A percentile compares a stretch with the other conserved stretches of the same genome.
Evolutionary conservation across 2,329 filamentous ascomycete genomes (phyloP).

Genomic region (Xylariaceae sp.): DNA sequence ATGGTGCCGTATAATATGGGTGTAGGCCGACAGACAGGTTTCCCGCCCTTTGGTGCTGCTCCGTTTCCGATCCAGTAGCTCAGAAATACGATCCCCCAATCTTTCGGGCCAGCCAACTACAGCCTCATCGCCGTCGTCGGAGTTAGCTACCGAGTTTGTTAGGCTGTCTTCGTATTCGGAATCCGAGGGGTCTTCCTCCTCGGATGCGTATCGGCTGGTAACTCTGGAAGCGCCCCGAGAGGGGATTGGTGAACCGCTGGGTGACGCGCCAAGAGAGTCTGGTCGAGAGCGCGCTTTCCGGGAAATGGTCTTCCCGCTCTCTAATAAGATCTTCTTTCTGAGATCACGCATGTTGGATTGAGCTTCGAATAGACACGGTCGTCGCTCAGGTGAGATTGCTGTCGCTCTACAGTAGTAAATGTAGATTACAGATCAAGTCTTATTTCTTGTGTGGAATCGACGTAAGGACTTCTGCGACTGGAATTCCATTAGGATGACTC

Average conservation of each 20-base stretch:
- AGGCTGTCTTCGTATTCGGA: constrained; percentile 50
- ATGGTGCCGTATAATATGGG: constrained; percentile 63
- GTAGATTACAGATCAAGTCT: constrained; percentile 25
- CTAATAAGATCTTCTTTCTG: constrained; percentile 63
- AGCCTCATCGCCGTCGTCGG: constrained; percentile 62
- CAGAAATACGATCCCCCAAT: constrained; percentile 62
- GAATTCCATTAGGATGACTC: constrained; percentile 32
- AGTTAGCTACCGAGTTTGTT: constrained; percentile 48
- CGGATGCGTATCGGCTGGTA: constrained; percentile 59
- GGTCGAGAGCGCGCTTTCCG: constrained; percentile 59
- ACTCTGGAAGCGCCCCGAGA: constrained; percentile 58
- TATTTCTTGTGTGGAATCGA: constrained; percentile 28
- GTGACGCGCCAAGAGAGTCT: constrained; percentile 54
- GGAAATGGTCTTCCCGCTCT: constrained; percentile 68
- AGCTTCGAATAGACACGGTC: not conserved
- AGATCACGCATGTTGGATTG: constrained; percentile 54
- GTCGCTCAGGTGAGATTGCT: not conserved
- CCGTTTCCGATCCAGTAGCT: constrained; percentile 70
- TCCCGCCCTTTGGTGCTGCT: constrained; percentile 70
- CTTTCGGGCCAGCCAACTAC: constrained; percentile 57
- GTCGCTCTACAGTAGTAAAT: not conserved
- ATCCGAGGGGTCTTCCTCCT: constrained; percentile 57
- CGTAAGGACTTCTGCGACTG: constrained; percentile 24
- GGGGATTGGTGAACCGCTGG: constrained; percentile 51
- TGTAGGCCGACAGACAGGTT: constrained; percentile 57